These are phyloP conservation scores for Sugiyamaella smithiae DNA, from an alignment of 805 yeast species.

Conservation along the genomic window DNA sequence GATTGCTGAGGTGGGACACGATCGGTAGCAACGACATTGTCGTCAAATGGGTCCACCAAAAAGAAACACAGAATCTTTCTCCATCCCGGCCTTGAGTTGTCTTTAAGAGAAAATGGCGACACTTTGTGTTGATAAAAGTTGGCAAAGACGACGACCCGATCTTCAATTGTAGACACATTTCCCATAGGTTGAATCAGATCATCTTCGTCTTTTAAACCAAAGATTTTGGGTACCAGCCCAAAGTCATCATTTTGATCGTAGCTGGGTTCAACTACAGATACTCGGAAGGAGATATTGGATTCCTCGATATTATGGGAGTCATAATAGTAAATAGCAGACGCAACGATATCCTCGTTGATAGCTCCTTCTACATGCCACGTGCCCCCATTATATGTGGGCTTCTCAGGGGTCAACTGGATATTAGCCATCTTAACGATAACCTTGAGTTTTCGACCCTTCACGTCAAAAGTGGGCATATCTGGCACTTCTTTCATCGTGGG, in stretches of 20 bases:
- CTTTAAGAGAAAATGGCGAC: slow-evolving; percentile 39
- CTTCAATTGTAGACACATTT: slow-evolving; percentile 29
- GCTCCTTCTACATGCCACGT: slow-evolving; percentile 46
- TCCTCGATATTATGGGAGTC: slow-evolving; percentile 41
- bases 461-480: neutral
- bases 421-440: slow-evolving; percentile 43
- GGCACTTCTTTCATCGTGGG: neutral
- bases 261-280: slow-evolving; percentile 28
- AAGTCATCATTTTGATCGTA: slow-evolving; percentile 38
- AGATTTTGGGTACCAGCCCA: slow-evolving; percentile 29
- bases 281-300: slow-evolving; percentile 36
- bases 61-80: slow-evolving; percentile 43
- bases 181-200: slow-evolving; percentile 32
- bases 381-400: slow-evolving; percentile 40
- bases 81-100: slow-evolving; percentile 38
- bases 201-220: slow-evolving; percentile 36
- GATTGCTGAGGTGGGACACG: slow-evolving; percentile 41
- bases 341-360: slow-evolving; percentile 42
- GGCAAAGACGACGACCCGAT: slow-evolving; percentile 39
- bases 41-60: slow-evolving; percentile 37
- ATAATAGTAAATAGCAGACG: slow-evolving; percentile 42
- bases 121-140: slow-evolving; percentile 42
- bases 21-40: slow-evolving; percentile 31
- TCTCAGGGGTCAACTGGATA: slow-evolving; percentile 42
- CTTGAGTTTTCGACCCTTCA: slow-evolving; percentile 25